A percentile compares a stretch with the other conserved stretches of the same genome.
Conservation (phyloP, 2,329 filamentous ascomycete genomes). For the Graphilbum fragrans region DNA sequence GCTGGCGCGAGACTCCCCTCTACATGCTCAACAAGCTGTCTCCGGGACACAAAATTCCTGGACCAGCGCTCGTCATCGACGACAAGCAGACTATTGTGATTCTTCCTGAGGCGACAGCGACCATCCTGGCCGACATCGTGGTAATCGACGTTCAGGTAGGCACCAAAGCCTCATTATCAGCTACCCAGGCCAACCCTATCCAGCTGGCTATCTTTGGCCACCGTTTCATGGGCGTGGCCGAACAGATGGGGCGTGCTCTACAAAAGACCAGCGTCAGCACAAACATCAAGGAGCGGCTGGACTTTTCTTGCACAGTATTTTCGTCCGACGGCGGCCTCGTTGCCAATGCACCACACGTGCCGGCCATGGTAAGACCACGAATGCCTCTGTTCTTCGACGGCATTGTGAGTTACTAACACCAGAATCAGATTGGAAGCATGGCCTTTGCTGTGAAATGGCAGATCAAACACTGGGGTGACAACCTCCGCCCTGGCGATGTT, state of each 20-base stretch:
- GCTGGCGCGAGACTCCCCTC: conserved; percentile 64
- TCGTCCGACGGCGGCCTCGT: conserved; percentile 65
- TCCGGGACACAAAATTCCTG: conserved; percentile 59
- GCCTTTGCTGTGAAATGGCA: conserved; percentile 73
- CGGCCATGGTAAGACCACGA: too few species aligned
- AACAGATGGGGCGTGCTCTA: conserved; percentile 69
- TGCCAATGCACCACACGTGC: conserved; percentile 69
- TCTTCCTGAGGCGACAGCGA: conserved; percentile 62
- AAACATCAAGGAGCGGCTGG: conserved; percentile 71
- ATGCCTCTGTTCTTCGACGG: too few species aligned
- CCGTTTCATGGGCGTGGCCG: conserved; percentile 74
- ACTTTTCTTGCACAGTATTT: conserved; percentile 75
- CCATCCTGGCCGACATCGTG: conserved; percentile 76
- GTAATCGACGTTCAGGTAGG: conserved; percentile 57
- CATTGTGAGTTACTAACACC: too few species aligned
- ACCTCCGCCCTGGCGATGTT: conserved; percentile 67
- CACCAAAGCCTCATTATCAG: conserved; percentile 21
- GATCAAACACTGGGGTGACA: conserved; percentile 68
- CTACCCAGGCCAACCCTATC: conserved; percentile 52
- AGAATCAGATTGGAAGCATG: conserved; percentile 77
- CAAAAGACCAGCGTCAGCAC: conserved; percentile 73
- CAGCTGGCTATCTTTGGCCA: conserved; percentile 70
- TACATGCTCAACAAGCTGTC: conserved; percentile 67
- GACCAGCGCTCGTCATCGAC: conserved; percentile 78
- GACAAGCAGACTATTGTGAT: conserved; percentile 88